Percentiles rank a stretch among this genome's conserved stretches.
Conservation (phyloP, 768 basidiomycete genomes). For the Podaxis sp. region DNA sequence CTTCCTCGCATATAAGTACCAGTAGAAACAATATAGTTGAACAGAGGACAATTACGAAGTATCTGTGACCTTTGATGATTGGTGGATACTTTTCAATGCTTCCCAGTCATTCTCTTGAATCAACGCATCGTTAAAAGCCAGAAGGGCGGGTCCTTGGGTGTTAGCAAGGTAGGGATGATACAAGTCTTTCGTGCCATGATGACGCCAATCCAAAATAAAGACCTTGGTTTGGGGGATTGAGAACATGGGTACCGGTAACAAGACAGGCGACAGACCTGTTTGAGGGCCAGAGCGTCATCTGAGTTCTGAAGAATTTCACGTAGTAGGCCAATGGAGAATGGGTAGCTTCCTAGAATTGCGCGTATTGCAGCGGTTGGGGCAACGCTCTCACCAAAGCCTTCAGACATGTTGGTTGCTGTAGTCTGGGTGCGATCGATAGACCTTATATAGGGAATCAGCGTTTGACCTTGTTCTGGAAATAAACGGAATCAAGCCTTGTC, state of each 20-base stretch:
- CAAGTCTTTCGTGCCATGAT: conserved; percentile 22
- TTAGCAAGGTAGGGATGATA: conserved; percentile 27
- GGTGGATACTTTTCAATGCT: conserved; percentile 35
- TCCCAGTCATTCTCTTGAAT: conserved; percentile 37
- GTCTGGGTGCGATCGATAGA: background rate
- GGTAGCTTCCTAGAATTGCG: conserved; percentile 36
- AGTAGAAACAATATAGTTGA: background rate
- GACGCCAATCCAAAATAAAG: conserved; percentile 33
- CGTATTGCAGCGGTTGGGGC: conserved; percentile 24
- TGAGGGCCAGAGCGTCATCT: conserved; percentile 37
- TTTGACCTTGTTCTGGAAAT: background rate
- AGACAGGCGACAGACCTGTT: conserved; percentile 26
- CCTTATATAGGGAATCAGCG: background rate
- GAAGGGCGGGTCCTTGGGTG: conserved; percentile 38
- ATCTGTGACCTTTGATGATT: conserved; percentile 28
- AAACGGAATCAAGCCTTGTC: background rate
- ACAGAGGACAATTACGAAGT: conserved; percentile 16
- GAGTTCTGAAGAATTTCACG: conserved; percentile 42
- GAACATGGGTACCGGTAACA: background rate
- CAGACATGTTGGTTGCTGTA: conserved; percentile 17
- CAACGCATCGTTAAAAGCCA: conserved; percentile 36
- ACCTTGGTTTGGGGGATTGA: conserved; percentile 14
- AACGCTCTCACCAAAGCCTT: conserved; percentile 20
- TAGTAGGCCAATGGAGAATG: conserved; percentile 36
- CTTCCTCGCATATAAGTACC: conserved; percentile 9